Evolutionary conservation across 441 rosid species (phyloP).

Genomic region (Corymbia citriodora): DNA sequence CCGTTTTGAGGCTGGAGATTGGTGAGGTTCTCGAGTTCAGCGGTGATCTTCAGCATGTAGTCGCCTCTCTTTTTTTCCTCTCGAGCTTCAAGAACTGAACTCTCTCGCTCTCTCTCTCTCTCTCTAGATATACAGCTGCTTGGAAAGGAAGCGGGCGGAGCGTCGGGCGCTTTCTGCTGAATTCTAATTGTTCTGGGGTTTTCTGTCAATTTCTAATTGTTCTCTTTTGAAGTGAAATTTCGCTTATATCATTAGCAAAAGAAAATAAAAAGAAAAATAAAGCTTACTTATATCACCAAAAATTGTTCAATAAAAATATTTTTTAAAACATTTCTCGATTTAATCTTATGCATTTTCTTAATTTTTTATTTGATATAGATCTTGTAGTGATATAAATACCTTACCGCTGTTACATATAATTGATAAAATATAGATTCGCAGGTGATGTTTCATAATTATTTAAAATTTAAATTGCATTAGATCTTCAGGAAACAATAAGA

Average conservation of each 20-base stretch:
- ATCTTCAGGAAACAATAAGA: fast-evolving
- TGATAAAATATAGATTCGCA: background rate
- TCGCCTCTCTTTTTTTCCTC: background rate
- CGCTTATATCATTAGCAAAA: background rate
- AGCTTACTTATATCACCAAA: background rate
- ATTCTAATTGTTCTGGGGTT: background rate
- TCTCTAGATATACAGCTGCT: background rate
- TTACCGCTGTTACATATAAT: fast-evolving
- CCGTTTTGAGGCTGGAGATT: constrained; percentile 76
- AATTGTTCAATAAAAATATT: background rate
- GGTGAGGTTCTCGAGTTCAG: constrained; percentile 77
- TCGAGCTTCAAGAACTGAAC: background rate
- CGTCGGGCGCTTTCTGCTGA: background rate
- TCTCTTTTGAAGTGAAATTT: fast-evolving
- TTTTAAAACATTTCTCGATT: background rate
- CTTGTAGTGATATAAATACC: fast-evolving
- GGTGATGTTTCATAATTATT: background rate
- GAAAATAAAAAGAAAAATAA: background rate
- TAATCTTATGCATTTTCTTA: background rate
- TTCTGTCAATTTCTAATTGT: background rate
- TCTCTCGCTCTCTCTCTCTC: background rate
- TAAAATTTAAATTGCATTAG: background rate
- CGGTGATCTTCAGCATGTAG: constrained; percentile 62
- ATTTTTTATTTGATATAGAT: background rate
- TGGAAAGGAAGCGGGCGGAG: background rate